Conservation (phyloP, 805 yeast genomes). For the Maudiozyma bulderi region DNA sequence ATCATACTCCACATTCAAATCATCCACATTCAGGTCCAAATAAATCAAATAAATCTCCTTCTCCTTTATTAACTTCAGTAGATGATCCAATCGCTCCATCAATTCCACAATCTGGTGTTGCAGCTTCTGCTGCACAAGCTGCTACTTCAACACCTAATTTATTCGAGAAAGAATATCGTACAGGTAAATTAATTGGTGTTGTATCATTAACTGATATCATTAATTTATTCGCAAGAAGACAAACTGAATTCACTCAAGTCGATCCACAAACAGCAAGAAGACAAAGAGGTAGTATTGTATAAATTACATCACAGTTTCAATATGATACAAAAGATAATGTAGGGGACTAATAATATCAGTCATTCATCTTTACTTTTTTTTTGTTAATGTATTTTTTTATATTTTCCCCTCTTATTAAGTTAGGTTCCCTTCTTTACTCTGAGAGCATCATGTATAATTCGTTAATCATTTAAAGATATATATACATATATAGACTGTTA, state of each 20-base stretch:
- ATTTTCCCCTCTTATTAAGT: neutral
- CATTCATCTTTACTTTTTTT: neutral
- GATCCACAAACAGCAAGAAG: constrained; percentile 86
- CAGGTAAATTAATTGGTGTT: constrained; percentile 84
- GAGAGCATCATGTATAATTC: no score
- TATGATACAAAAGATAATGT: no score
- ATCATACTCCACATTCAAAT: neutral
- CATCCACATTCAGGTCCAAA: neutral
- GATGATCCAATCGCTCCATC: constrained; percentile 12
- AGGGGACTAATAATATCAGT: neutral
- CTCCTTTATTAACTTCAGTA: constrained; percentile 19
- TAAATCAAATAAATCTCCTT: constrained; percentile 7
- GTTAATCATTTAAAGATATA: no score
- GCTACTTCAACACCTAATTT: constrained; percentile 18
- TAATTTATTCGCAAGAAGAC: constrained; percentile 59
- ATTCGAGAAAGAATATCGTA: constrained; percentile 41
- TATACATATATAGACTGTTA: no score
- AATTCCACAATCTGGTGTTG: constrained; percentile 7
- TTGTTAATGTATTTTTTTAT: neutral
- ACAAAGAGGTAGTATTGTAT: constrained; percentile 59
- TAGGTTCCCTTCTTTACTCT: no score
- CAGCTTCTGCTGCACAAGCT: constrained; percentile 5
- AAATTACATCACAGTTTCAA: neutral
- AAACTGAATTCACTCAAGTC: constrained; percentile 54
- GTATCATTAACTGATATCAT: constrained; percentile 85